Evolutionary conservation across 495 filamentous ascomycete genomes (phyloP).

Genomic region (Penicillium riverlandense): DNA sequence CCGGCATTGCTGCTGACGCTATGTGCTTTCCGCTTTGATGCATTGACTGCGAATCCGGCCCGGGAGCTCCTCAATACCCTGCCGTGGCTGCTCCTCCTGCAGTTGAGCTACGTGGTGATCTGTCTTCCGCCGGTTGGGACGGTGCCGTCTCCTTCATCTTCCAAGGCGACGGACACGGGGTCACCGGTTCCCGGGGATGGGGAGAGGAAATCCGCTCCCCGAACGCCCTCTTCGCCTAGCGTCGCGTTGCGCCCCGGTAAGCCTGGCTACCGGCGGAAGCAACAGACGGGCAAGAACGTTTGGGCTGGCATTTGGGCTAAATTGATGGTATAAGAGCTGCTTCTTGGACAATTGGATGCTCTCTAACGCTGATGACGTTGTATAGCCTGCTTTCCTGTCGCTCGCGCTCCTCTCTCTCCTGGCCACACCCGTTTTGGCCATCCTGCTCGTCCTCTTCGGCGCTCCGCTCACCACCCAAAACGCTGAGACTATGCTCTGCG

Average conservation of each 20-base stretch:
- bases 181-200: conserved; percentile 28
- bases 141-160: conserved; percentile 2
- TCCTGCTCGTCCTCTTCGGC: conserved; percentile 76
- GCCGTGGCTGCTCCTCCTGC: conserved; percentile 55
- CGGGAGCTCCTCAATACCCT: conserved; percentile 53
- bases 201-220: conserved; percentile 28
- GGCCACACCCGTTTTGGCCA: conserved; percentile 53
- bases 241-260: conserved; percentile 15
- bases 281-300: conserved; percentile 9
- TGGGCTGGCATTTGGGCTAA: conserved; percentile 18
- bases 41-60: conserved; percentile 66
- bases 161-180: conserved; percentile 8
- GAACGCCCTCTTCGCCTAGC: conserved; percentile 11
- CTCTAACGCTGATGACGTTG: conserved; percentile 2
- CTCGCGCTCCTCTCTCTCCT: conserved; percentile 57
- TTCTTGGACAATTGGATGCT: neutral
- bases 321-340: conserved; percentile 25
- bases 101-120: conserved; percentile 58
- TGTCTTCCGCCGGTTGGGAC: conserved; percentile 66
- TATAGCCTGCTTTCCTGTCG: conserved; percentile 55
- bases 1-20: conserved; percentile 56
- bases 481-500: conserved; percentile 67
- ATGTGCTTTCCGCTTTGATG: conserved; percentile 53
- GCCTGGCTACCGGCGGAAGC: conserved; percentile 19
- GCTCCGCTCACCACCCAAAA: conserved; percentile 83